Base-by-base conservation (phyloP, 768 basidiomycete genomes). In the Collybia sordida region DNA sequence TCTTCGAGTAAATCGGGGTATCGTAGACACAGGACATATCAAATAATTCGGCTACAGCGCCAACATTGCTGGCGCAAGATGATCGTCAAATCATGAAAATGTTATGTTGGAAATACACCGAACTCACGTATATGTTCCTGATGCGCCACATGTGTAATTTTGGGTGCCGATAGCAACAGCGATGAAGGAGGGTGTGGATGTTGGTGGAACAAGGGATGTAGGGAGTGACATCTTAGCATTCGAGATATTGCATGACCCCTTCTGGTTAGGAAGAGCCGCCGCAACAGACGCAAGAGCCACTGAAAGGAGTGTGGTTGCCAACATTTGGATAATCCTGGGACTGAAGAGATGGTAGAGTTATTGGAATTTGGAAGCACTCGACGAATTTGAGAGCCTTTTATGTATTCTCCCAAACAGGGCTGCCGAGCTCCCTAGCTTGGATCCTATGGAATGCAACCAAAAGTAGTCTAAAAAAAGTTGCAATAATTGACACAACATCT, bases 41-140 rank as follows among this genome's bases (percentile, higher is more conserved):
- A 61, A 78, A 79, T 9, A 85, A 65, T 48, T 79, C 73, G 3
- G 73, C 75, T n/a, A 76, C 62, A 42, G 79, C 78, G 17, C 80
- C 81, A 22, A 67, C 57, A 44, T 71, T 70, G 14, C 78, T 82
- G 40, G 11, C 42, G 31, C 38, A 49, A 37, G 49, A 35, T 49
- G 45, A 40, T 21, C 22, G 22, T 9, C 42, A 15, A n/a, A n/a
- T n/a, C n/a, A n/a, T n/a, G 28, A 17, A 15, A 40, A n/a, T 12
- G 11, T 14, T 34, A 0, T 15, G 37, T 28, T 4, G n/a, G 4
- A 27, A 23, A 19, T 19, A 24, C 14, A 49, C 22, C 19, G 54
- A 54, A 59, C 76, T 59, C 51, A 80, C 80, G 67, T 59, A 57
- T 71, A 79, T 54, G 68, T 70, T 49, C 70, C 78, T 39, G 70